Evolutionary conservation across 2,329 filamentous ascomycete genomes (phyloP), one percentile per base, ranked within the genome.

Genomic region (Dactylellina sp.): DNA sequence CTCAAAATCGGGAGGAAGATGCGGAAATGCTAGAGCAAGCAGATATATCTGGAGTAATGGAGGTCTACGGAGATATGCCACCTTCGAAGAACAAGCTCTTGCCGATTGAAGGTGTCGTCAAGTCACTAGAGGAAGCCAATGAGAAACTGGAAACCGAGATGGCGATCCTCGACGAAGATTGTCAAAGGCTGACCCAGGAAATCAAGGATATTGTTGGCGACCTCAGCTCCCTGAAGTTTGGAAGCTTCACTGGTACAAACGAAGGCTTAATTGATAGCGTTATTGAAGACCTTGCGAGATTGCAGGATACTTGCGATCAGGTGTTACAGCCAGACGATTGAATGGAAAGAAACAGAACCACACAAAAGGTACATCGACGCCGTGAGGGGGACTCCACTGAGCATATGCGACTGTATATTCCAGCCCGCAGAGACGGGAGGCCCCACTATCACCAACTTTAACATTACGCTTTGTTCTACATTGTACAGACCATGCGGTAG

Each of bases 191-290:
- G 1, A 81, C 90, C 4, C 83, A 85, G 2, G 86, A 87, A 9
- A 85, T 95, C 57, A 85, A 85, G 76, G 85, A 87, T 64, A 89
- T 86, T 0, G 86, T 95, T 14, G 89, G 89, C 32, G 87, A 86
- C 52, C 83, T 97, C 80, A 96, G 92, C 80, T 91, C 96, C 81
- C 84, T 96, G 63, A 88, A 91, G 49, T 94, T 95, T 78, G 92
- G 93, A 39, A 89, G 88, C 63, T 86, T 95, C 68, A 90, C 91
- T 75, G 81, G 84, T 20, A 84, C 87, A 71, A 81, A 93, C 32
- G 84, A 84, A 24, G 85, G 87, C 50, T 49, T 71, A 35, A 42
- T 71, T 40, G 59, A 71, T 46, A 89, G 93, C 76, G 86, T 92
- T 28, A 82, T 92, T 16, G 86, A 89, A 50, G 89, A 89, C 4